Percentiles rank a stretch among this genome's conserved stretches.
phyloP scores from a whole-genome alignment of 257 asterid genomes.

The Leptodermis oblonga region DNA sequence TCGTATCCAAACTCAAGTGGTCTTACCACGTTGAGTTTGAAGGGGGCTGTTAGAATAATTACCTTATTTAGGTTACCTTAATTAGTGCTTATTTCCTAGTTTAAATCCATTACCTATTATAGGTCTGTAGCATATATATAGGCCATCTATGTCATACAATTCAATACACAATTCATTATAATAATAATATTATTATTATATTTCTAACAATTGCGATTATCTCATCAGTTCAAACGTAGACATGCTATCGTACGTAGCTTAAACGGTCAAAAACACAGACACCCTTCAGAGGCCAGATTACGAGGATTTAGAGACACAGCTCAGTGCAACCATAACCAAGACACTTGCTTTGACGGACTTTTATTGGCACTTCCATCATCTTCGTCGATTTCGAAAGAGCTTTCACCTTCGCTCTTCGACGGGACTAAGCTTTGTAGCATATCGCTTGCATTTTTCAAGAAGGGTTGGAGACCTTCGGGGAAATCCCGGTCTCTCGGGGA shows the following conservation, averaged over 20 bases:
- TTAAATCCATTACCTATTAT: no score
- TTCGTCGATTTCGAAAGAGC: constrained; percentile 1
- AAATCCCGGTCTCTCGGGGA: background rate
- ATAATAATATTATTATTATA: no score
- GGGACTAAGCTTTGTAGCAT: constrained; percentile 30
- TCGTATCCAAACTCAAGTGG: no score
- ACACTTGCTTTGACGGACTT: constrained; percentile 32
- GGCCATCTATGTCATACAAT: no score
- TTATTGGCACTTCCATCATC: constrained; percentile 10
- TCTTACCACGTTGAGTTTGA: no score
- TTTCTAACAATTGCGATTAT: constrained; percentile 16
- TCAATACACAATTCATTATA: no score
- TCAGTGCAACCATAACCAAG: constrained; percentile 32
- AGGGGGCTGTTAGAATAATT: no score
- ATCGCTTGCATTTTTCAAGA: constrained; percentile 30
- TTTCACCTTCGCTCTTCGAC: constrained; percentile 17
- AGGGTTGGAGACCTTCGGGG: constrained; percentile 19
- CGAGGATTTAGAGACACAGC: constrained; percentile 14
- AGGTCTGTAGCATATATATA: no score
- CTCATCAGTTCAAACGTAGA: constrained; percentile 22
- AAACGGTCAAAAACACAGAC: background rate
- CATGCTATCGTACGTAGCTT: constrained; percentile 12
- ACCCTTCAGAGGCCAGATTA: constrained; percentile 8
- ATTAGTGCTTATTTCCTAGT: no score
- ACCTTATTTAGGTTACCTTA: no score